Percentiles rank a stretch among this genome's conserved stretches.
Evolutionary conservation across 345 rosid genomes (phyloP).

Genomic region (Mallotus nudiflorus): DNA sequence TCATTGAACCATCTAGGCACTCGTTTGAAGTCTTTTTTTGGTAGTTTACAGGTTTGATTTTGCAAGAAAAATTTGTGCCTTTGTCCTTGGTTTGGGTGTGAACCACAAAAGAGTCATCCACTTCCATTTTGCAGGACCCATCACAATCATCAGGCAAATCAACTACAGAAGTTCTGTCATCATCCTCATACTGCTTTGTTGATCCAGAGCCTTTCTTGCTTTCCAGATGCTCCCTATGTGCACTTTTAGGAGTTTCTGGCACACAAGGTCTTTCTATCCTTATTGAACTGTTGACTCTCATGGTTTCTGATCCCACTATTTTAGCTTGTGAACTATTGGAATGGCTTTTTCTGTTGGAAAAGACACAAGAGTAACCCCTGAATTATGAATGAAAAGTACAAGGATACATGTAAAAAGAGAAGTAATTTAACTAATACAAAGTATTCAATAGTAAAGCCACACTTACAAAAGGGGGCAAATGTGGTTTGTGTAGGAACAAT

Average conservation of each 20-base stretch:
- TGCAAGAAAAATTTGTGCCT: slow-evolving; percentile 10
- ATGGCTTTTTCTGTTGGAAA: slow-evolving; percentile 22
- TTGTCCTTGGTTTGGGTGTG: slow-evolving; percentile 10
- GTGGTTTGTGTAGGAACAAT: background rate
- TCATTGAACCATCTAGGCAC: slow-evolving; percentile 13
- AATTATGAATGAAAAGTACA: background rate
- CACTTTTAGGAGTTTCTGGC: slow-evolving; percentile 11
- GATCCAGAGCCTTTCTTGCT: slow-evolving; percentile 14
- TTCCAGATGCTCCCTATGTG: slow-evolving; percentile 3
- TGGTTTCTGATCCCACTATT: slow-evolving; percentile 8
- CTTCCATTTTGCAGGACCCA: slow-evolving; percentile 20
- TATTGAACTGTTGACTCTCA: background rate
- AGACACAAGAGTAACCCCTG: slow-evolving; percentile 1
- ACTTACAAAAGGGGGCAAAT: background rate
- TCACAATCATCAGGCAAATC: slow-evolving; percentile 13
- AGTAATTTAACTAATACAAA: no score
- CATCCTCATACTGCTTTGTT: slow-evolving; percentile 15
- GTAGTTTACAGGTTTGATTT: slow-evolving; percentile 17
- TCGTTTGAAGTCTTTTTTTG: slow-evolving; percentile 16
- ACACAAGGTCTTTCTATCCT: slow-evolving; percentile 16
- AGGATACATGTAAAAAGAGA: background rate
- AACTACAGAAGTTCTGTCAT: slow-evolving; percentile 5
- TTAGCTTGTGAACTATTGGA: slow-evolving; percentile 12
- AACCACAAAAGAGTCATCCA: slow-evolving; percentile 14
- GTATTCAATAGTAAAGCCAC: background rate